Conservation (phyloP, 441 rosid species). For the Omphalea diandra region DNA sequence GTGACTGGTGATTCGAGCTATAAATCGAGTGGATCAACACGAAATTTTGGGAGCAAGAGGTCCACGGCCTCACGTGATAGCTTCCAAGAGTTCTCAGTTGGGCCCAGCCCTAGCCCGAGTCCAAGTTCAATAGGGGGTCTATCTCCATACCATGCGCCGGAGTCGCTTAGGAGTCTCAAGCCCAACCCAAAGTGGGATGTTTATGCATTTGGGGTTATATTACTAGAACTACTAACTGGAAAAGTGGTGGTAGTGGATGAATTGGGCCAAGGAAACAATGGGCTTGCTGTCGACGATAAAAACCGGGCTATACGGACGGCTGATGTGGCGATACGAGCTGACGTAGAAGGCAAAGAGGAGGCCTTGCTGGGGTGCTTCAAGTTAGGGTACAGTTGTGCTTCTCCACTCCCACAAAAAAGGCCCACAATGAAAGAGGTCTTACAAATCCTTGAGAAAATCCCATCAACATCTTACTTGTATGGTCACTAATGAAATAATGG, state of each 20-base stretch:
- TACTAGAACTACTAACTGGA: conserved; percentile 72
- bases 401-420: conserved; percentile 69
- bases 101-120: conserved; percentile 76
- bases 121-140: conserved; percentile 60
- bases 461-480: too few relatives aligned
- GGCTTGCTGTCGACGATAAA: conserved; percentile 59
- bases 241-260: conserved; percentile 67
- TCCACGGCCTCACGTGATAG: conserved; percentile 67
- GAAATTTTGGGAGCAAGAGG: conserved; percentile 78
- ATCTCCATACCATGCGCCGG: conserved; percentile 72
- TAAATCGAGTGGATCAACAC: conserved; percentile 52
- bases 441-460: conserved; percentile 63
- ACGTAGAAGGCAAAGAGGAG: conserved; percentile 84
- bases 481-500: too few relatives aligned
- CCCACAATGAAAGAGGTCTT: conserved; percentile 78
- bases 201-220: conserved; percentile 69
- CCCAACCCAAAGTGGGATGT: conserved; percentile 88
- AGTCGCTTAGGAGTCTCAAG: conserved; percentile 67
- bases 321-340: conserved; percentile 57
- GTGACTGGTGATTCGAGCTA: conserved; percentile 57
- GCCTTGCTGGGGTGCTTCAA: conserved; percentile 62
- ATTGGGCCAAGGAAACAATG: conserved; percentile 62
- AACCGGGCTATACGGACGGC: conserved; percentile 59
- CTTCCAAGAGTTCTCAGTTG: conserved; percentile 39
- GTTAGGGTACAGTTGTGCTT: conserved; percentile 73